Conservation (phyloP, 1,284 basidiomycete genomes). For the Caloboletus inedulis region DNA sequence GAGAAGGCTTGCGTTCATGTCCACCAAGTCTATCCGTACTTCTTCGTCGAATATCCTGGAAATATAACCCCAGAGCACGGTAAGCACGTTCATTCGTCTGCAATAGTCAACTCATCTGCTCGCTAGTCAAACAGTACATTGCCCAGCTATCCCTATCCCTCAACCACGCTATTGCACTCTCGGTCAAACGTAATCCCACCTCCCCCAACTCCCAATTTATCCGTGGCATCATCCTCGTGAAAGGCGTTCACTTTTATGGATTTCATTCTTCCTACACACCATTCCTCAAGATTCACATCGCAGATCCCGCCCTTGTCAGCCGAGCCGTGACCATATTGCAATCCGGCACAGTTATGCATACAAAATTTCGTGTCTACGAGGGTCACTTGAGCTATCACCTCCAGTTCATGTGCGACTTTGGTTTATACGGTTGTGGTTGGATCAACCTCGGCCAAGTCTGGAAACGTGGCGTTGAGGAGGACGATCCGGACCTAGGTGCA, state of each 20-base stretch:
- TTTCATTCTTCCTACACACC: constrained; percentile 85
- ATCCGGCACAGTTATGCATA: constrained; percentile 78
- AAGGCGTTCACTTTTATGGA: constrained; percentile 95
- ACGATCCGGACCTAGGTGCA: constrained; percentile 17
- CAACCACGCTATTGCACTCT: constrained; percentile 75
- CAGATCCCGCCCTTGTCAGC: constrained; percentile 67
- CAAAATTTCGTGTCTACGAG: constrained; percentile 80
- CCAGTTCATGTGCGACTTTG: constrained; percentile 96
- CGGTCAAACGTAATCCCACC: constrained; percentile 61
- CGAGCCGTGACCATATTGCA: constrained; percentile 75
- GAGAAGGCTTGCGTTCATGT: constrained; percentile 85
- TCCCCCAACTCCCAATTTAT: constrained; percentile 58
- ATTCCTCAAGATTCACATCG: constrained; percentile 85
- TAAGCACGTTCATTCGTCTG: constrained; percentile 22
- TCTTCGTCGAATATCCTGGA: constrained; percentile 69
- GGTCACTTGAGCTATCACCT: constrained; percentile 86
- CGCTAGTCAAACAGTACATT: constrained; percentile 67
- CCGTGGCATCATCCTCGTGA: constrained; percentile 79
- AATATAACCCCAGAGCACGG: constrained; percentile 50
- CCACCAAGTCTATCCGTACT: constrained; percentile 85
- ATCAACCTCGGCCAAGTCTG: constrained; percentile 66
- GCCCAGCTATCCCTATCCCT: constrained; percentile 64
- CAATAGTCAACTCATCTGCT: constrained; percentile 6
- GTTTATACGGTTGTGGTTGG: constrained; percentile 92
- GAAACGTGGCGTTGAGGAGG: constrained; percentile 45